Evolutionary conservation across 169 alveolate genomes (phyloP), one percentile per base, ranked within the genome.

Genomic region (Babesia gibsoni): DNA sequence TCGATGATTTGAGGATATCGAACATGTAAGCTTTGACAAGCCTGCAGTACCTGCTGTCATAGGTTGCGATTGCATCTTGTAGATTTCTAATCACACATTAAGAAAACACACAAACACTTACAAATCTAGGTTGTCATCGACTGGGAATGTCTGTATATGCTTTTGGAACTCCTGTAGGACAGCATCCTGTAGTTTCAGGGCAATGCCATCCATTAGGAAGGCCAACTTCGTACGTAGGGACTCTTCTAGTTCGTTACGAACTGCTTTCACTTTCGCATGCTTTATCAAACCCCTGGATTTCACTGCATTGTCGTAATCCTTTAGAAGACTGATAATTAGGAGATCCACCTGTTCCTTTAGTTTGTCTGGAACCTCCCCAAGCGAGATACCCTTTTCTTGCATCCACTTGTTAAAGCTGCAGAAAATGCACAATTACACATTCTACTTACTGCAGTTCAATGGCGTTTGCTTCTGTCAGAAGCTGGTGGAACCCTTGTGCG

Each of bases 11-110:
- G 43, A 74, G 58, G 20, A 50, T 46, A 9, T 52, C 52, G 57
- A 46, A 58, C 57, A 12, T 37, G 48, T 57, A 32, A 29, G 53
- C 23, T 12, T 61, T 54, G 7, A 45, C 66, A 43, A 46, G 30
- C 27, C 49, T 20, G 61, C 70, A 74, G 66, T 66, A 74, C 22
- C 32, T 4, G 18, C 50, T 52, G n/a, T 74, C 84, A 36, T 45
- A 63, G 23, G 43, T 74, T 5, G 42, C 68, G 30, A 74, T 74
- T 5, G 42, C 43, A 18, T 45, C 73, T 23, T 63, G 63, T 25
- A 74, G 67, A 23, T 66, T 65, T 29, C 77, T 64, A 12, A 32
- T 16, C 4, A 27, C 30, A 5, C 20, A 16, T 18, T 0, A 4
- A 2, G 4, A 9, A 4, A 20, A 20, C 3, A 10, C 4, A 4